phyloP scores from a whole-genome alignment of 495 filamentous ascomycete species.

The Trichodelitschia bisporula region DNA sequence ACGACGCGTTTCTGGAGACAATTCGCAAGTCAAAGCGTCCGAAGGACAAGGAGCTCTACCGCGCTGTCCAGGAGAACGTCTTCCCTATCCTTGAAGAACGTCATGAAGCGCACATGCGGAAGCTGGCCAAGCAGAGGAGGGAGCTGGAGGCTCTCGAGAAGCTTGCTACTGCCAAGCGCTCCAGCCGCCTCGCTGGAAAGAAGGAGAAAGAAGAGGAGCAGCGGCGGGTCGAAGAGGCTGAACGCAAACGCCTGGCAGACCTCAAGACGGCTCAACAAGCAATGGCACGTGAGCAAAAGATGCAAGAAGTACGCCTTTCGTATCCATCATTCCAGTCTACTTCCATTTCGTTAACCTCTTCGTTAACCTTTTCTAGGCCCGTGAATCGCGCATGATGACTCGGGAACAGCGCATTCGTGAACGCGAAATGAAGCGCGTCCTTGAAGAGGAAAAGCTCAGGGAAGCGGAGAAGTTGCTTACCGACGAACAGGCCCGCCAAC shows the following conservation, averaged over 20 bases:
- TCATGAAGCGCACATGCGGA: constrained; percentile 48
- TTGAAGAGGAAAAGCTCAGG: constrained; percentile 56
- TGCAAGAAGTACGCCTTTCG: constrained; percentile 24
- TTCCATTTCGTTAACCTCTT: neutral
- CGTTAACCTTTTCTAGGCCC: constrained; percentile 22
- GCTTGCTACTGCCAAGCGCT: constrained; percentile 79
- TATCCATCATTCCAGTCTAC: neutral
- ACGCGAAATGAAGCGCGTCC: constrained; percentile 51
- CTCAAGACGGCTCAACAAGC: constrained; percentile 39
- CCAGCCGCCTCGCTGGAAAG: constrained; percentile 64
- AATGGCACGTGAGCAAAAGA: constrained; percentile 37
- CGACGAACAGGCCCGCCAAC: constrained; percentile 33
- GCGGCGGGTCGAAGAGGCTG: constrained; percentile 44
- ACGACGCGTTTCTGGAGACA: constrained; percentile 41
- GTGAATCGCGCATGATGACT: constrained; percentile 60
- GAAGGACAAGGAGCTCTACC: constrained; percentile 56
- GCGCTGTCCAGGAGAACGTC: constrained; percentile 45
- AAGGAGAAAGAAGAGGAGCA: constrained; percentile 51
- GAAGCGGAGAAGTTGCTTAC: constrained; percentile 42
- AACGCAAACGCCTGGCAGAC: constrained; percentile 41
- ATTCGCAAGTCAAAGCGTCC: constrained; percentile 50
- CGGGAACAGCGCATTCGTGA: constrained; percentile 65
- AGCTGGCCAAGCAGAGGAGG: constrained; percentile 44
- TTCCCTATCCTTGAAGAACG: constrained; percentile 63
- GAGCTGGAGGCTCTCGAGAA: constrained; percentile 60